Conservation (phyloP, 495 filamentous ascomycete genomes). For the Penicillium cinerascens region DNA sequence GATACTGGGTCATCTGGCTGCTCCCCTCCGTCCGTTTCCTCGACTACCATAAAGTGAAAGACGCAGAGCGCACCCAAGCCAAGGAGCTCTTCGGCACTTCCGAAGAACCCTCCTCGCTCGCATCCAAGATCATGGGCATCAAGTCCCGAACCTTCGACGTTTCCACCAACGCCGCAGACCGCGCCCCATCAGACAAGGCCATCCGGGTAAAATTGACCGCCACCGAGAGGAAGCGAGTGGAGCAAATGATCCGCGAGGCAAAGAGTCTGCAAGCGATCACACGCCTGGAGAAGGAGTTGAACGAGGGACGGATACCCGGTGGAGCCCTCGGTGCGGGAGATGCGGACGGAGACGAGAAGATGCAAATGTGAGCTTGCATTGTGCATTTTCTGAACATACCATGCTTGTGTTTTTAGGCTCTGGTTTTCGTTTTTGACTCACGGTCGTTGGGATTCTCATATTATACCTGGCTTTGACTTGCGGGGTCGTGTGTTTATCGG, state of each 20-base stretch:
- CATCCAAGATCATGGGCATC: slow-evolving; percentile 82
- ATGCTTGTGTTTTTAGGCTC: slow-evolving; percentile 8
- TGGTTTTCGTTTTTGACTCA: slow-evolving; percentile 8
- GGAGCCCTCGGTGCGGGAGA: slow-evolving; percentile 51
- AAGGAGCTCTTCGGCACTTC: slow-evolving; percentile 76
- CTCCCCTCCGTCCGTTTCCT: slow-evolving; percentile 83
- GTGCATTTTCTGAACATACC: slow-evolving; percentile 13
- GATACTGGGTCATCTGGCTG: slow-evolving; percentile 86
- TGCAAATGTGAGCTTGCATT: slow-evolving; percentile 31
- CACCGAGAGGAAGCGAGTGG: slow-evolving; percentile 64
- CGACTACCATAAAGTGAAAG: slow-evolving; percentile 88
- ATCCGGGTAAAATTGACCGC: slow-evolving; percentile 67
- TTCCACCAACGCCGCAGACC: slow-evolving; percentile 42
- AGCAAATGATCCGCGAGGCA: slow-evolving; percentile 74
- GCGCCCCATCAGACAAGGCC: slow-evolving; percentile 54
- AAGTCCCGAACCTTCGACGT: slow-evolving; percentile 82
- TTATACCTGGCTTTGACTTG: slow-evolving; percentile 12
- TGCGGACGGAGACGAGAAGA: slow-evolving; percentile 30
- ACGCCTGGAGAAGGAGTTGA: slow-evolving; percentile 75
- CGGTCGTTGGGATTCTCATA: slow-evolving; percentile 14
- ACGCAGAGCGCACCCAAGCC: slow-evolving; percentile 72
- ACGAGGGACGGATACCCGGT: slow-evolving; percentile 77
- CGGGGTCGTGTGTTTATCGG: slow-evolving; percentile 19
- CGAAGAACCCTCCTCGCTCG: slow-evolving; percentile 73
- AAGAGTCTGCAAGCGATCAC: slow-evolving; percentile 84